Evolutionary conservation across 2,329 filamentous ascomycete genomes (phyloP).

Genomic region (Phaeomoniella chlamydospora): DNA sequence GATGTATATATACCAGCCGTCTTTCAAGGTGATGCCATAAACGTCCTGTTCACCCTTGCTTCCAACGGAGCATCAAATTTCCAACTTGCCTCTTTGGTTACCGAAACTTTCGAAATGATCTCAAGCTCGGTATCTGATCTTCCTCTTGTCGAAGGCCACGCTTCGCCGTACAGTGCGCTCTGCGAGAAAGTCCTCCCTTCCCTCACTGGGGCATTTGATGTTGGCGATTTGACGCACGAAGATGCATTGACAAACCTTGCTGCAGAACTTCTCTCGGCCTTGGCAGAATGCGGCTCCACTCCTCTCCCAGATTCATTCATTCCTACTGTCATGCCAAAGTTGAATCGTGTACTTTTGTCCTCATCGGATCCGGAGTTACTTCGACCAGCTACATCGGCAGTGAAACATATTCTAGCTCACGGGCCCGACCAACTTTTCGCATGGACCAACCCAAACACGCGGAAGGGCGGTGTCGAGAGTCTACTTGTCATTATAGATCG

Average conservation of each 20-base stretch:
- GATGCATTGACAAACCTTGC: slow-evolving; percentile 75
- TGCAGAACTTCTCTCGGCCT: slow-evolving; percentile 64
- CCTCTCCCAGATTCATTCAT: slow-evolving; percentile 82
- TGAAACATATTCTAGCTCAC: slow-evolving; percentile 80
- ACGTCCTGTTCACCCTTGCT: slow-evolving; percentile 76
- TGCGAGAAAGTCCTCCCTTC: slow-evolving; percentile 80
- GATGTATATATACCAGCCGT: slow-evolving; percentile 62
- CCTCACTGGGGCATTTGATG: slow-evolving; percentile 76
- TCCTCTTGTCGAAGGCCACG: slow-evolving; percentile 48
- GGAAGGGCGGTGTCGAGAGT: slow-evolving; percentile 74
- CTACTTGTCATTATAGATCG: slow-evolving; percentile 79
- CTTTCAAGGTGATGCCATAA: slow-evolving; percentile 55
- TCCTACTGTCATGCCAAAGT: slow-evolving; percentile 69
- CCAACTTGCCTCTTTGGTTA: slow-evolving; percentile 75
- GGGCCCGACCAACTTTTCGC: slow-evolving; percentile 80
- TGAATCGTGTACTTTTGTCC: slow-evolving; percentile 67
- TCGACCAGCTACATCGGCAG: slow-evolving; percentile 68
- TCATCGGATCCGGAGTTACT: slow-evolving; percentile 80
- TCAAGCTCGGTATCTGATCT: slow-evolving; percentile 35
- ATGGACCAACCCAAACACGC: slow-evolving; percentile 64
- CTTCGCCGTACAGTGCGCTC: slow-evolving; percentile 55
- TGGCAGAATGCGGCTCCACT: slow-evolving; percentile 69
- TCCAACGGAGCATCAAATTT: slow-evolving; percentile 82
- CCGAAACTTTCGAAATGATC: slow-evolving; percentile 83
- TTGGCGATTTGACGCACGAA: slow-evolving; percentile 73